Evolutionary conservation across 352 stramenopile species (phyloP).

Genomic region (Phytophthora niederhauseri): DNA sequence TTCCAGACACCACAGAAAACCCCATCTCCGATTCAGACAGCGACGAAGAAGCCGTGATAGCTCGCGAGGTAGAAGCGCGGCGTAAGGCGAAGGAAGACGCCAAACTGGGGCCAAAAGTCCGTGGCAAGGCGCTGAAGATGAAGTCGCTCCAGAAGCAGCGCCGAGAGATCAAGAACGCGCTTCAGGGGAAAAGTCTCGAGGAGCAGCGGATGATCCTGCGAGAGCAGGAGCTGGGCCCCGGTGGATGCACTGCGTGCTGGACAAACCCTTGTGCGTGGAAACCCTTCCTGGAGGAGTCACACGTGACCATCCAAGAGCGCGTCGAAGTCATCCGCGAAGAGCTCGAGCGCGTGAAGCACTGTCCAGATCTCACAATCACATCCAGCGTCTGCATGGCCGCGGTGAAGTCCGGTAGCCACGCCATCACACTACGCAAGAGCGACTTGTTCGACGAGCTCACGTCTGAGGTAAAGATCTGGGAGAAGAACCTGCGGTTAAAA

Average conservation of each 20-base stretch:
- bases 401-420: slow-evolving; percentile 55
- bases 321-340: slow-evolving; percentile 70
- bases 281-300: slow-evolving; percentile 63
- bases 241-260: slow-evolving; percentile 85
- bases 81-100: slow-evolving; percentile 38
- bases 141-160: slow-evolving; percentile 78
- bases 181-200: slow-evolving; percentile 66
- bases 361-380: slow-evolving; percentile 47
- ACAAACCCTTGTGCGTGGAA: slow-evolving; percentile 73
- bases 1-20: slow-evolving; percentile 10
- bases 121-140: slow-evolving; percentile 56
- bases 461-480: slow-evolving; percentile 68
- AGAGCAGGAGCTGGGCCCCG: slow-evolving; percentile 71
- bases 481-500: slow-evolving; percentile 70
- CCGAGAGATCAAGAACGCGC: slow-evolving; percentile 72
- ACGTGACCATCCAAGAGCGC: slow-evolving; percentile 55
- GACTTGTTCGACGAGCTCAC: slow-evolving; percentile 83
- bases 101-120: slow-evolving; percentile 47
- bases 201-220: slow-evolving; percentile 65
- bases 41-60: slow-evolving; percentile 73
- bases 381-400: slow-evolving; percentile 67
- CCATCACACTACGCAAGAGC: slow-evolving; percentile 60
- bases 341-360: slow-evolving; percentile 74
- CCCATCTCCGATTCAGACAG: slow-evolving; percentile 68
- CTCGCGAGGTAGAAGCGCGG: slow-evolving; percentile 48